Percentiles rank a stretch among this genome's conserved stretches.
phyloP scores from a whole-genome alignment of 2,329 filamentous ascomycete species.

The Rasamsonia emersonii region DNA sequence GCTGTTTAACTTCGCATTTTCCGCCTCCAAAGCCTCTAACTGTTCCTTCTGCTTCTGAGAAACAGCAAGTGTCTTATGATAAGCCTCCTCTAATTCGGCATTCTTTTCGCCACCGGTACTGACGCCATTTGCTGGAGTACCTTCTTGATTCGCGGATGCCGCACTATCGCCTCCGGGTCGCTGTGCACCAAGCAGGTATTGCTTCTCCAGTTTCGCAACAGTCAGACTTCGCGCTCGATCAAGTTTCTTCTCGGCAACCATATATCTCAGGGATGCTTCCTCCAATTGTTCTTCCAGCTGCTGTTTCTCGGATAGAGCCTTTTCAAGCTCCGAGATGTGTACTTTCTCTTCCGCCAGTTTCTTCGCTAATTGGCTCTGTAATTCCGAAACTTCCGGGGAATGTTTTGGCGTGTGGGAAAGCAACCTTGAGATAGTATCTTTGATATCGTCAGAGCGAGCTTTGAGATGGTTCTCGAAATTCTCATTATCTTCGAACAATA shows the following conservation, averaged over 20 bases:
- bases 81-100: constrained; percentile 63
- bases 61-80: constrained; percentile 68
- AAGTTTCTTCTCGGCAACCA: constrained; percentile 90
- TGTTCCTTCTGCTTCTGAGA: constrained; percentile 83
- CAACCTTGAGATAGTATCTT: constrained; percentile 61
- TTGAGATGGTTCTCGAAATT: constrained; percentile 72
- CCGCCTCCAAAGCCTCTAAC: constrained; percentile 65
- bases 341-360: constrained; percentile 77
- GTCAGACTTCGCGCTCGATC: constrained; percentile 83
- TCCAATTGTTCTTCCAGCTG: constrained; percentile 80
- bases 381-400: constrained; percentile 59
- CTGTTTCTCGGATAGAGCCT: constrained; percentile 68
- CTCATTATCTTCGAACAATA: constrained; percentile 48
- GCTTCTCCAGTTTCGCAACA: constrained; percentile 84
- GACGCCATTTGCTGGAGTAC: constrained; percentile 47
- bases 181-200: constrained; percentile 63
- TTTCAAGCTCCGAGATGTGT: constrained; percentile 66
- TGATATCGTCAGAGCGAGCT: constrained; percentile 67
- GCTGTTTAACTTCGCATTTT: constrained; percentile 65
- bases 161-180: constrained; percentile 40
- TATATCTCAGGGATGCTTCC: constrained; percentile 78
- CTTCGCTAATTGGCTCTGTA: constrained; percentile 67
- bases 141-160: constrained; percentile 40
- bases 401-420: constrained; percentile 42
- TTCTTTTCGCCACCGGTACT: constrained; percentile 46